phyloP scores from a whole-genome alignment of 208 protist genomes.

The Novymonas esmeraldas region DNA sequence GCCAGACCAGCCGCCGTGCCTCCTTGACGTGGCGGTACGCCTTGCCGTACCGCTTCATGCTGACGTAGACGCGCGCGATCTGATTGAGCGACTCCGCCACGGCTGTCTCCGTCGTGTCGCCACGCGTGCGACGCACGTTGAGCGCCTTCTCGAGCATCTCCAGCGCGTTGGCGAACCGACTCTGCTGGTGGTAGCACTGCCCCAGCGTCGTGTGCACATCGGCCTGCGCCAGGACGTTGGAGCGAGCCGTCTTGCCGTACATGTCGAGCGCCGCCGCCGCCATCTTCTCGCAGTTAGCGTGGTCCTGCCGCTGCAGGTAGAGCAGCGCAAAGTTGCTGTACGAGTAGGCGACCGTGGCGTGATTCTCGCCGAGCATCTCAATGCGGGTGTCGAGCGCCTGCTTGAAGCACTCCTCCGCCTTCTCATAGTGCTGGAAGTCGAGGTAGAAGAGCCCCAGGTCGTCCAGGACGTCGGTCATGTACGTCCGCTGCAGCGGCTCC shows the following conservation, averaged over 20 bases:
- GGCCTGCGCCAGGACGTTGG: conserved; percentile 84
- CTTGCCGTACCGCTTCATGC: conserved; percentile 70
- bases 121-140: conserved; percentile 83
- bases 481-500: conserved; percentile 84
- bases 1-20: conserved; percentile 74
- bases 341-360: conserved; percentile 89
- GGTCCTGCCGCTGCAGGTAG: conserved; percentile 76
- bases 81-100: conserved; percentile 88
- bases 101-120: conserved; percentile 75
- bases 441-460: conserved; percentile 90
- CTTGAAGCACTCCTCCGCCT: conserved; percentile 89
- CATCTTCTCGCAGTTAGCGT: conserved; percentile 81
- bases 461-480: conserved; percentile 89
- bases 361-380: conserved; percentile 85
- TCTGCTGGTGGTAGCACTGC: conserved; percentile 73
- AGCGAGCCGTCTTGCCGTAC: conserved; percentile 86
- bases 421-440: conserved; percentile 89
- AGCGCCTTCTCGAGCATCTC: conserved; percentile 85
- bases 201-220: conserved; percentile 86
- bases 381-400: conserved; percentile 88
- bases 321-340: conserved; percentile 91
- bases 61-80: conserved; percentile 76
- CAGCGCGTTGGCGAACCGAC: conserved; percentile 57
- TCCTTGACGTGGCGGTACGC: conserved; percentile 67
- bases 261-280: conserved; percentile 74